Evolutionary conservation across 805 yeast genomes (phyloP), one percentile per base, ranked within the genome.

Genomic region (Cyberlindnera veronae): DNA sequence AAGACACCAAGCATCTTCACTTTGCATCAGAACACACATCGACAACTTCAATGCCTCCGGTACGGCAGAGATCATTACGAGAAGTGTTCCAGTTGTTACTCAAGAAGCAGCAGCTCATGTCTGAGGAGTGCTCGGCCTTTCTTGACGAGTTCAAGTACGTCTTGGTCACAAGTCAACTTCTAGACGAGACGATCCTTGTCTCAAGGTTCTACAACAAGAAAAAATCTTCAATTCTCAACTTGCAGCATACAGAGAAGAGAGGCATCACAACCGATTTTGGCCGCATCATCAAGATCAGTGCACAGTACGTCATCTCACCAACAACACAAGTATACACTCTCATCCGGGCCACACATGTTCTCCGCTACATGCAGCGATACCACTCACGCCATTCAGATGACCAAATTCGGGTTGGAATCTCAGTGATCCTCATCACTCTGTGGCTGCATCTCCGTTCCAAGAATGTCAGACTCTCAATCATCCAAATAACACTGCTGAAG

Each of bases 81-180:
- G 39, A 38, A 5, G 31, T 35, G 11, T 26, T 42, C 32, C 19
- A 15, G 14, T 5, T 26, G 16, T 18, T 42, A 19, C 27, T 34
- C 32, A 32, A 35, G 39, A 42, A 42, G 27, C 26, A 21, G 21
- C 36, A 27, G 19, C 19, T 36, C 6, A 42, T 42, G 43, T 22
- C 11, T 10, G 46, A 42, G 28, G 46, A 42, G 32, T 35, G 29
- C 9, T 14, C 34, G 5, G 42, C 42, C 32, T 77, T 76, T 48
- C 46, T 64, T 20, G 82, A 77, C 41, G 75, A 75, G 46, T 73
- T 76, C 46, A 66, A 75, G 33, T 77, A 76, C 51, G 55, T 64
- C 4, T 53, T 77, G 2, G 66, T 76, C 6, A 68, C 78, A 4
- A 72, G 78, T 7, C 72, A 68, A 39, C 56, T 76, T 15, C 53